Base-by-base conservation (phyloP, 352 stramenopile species). In the Pythium volutum region DNA sequence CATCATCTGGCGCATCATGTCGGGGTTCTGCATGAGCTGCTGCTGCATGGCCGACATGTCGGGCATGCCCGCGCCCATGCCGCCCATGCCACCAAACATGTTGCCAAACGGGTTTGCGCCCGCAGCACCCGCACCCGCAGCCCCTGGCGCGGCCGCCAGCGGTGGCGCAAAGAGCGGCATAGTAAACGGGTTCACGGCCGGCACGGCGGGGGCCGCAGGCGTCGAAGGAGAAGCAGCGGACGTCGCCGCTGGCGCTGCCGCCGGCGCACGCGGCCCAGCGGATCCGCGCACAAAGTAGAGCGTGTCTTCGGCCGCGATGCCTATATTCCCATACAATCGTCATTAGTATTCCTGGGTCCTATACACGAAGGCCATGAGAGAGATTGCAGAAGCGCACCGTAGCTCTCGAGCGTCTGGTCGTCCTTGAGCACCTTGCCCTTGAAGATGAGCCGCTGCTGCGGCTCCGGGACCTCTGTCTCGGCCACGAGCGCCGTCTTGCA, bases 391-490 rank as follows among this genome's bases (percentile, higher is more conserved):
- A 1, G 67, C 67, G 27, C 66, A 91, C 81, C 83, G 70, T 96
- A 97, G 66, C 81, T 89, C 20, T 74, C 70, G 48, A 96, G 75
- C 22, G 86, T 94, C 41, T 81, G 70, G 15, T 96, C 88, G 67
- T 97, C 88, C 67, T 96, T 93, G 55, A 97, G 81, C 56, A 97
- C 84, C 67, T 95, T 97, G 54, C 89, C 89, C 67, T 95, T 93
- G 73, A 88, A 89, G 56, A 96, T 96, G 55, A 96, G 79, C 5
- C 88, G 84, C 70, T 97, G 88, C 56, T 91, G 83, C 46, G 74
- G 59, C n/a, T 74, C 71, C 0, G 85, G 70, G 16, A 96, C 86
- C 38, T 89, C 77, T 26, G 87, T 92, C 51, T 69, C 62, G 7
- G 62, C 65, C 56, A 84, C 81, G 29, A 97, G 88, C 53, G 71